These are phyloP conservation scores for Fusarium continuum DNA, from an alignment of 2,329 filamentous ascomycete species.

Conservation along the genomic window DNA sequence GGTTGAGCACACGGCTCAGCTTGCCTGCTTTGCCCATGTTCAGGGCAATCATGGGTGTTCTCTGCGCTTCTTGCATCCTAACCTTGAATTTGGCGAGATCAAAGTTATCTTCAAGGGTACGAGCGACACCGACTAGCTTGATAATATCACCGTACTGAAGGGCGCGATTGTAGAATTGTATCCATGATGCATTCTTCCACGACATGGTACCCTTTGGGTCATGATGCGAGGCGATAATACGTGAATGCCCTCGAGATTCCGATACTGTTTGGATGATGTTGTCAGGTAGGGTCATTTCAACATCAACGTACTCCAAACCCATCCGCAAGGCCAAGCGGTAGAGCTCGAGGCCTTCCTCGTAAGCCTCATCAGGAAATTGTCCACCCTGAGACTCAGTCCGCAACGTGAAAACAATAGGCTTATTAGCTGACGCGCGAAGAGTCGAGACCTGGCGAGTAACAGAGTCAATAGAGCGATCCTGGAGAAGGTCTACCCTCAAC, in stretches of 20 bases:
- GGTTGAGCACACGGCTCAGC: slow-evolving; percentile 88
- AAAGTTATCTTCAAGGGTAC: slow-evolving; percentile 83
- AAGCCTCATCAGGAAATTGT: slow-evolving; percentile 80
- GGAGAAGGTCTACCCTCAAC: slow-evolving; percentile 88
- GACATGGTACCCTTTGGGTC: slow-evolving; percentile 81
- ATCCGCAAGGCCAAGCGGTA: slow-evolving; percentile 83
- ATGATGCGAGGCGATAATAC: slow-evolving; percentile 95
- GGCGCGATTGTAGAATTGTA: slow-evolving; percentile 87
- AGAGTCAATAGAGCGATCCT: slow-evolving; percentile 79
- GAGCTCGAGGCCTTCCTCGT: slow-evolving; percentile 75
- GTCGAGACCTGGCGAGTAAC: slow-evolving; percentile 83
- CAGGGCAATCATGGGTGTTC: slow-evolving; percentile 88
- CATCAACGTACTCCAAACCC: slow-evolving; percentile 90
- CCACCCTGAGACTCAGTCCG: slow-evolving; percentile 88
- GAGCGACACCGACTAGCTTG: slow-evolving; percentile 89
- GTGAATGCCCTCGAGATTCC: slow-evolving; percentile 74
- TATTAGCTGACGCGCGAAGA: slow-evolving; percentile 73
- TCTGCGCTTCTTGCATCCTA: slow-evolving; percentile 75
- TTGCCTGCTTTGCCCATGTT: slow-evolving; percentile 94
- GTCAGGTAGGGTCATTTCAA: slow-evolving; percentile 88
- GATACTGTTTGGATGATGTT: slow-evolving; percentile 75
- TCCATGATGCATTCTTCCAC: slow-evolving; percentile 94
- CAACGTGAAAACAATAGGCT: slow-evolving; percentile 93
- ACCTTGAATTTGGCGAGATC: slow-evolving; percentile 82
- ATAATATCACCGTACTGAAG: slow-evolving; percentile 91